Conservation (phyloP, 768 basidiomycete genomes). For the Zangia roseola region DNA sequence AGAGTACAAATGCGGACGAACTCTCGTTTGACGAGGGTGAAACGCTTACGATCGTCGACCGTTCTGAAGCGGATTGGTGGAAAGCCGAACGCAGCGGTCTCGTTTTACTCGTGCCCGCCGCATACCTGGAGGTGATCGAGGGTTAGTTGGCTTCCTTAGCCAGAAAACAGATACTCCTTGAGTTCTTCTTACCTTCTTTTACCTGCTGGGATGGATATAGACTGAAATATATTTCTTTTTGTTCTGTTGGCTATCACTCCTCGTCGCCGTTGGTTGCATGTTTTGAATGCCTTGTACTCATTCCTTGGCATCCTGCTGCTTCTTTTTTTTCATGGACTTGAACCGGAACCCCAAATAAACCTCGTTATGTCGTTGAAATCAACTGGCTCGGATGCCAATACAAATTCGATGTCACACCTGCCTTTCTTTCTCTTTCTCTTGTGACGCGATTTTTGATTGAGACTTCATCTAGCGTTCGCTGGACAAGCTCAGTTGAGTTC, state of each 20-base stretch:
- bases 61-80: conserved; percentile 90
- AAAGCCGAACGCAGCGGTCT: conserved; percentile 86
- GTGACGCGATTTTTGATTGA: conserved; percentile 10
- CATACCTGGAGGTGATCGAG: conserved; percentile 81
- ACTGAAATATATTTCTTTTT: conserved; percentile 73
- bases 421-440: conserved; percentile 2
- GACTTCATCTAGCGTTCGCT: not conserved
- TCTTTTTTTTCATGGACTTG: not conserved
- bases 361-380: conserved; percentile 4
- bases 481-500: not conserved
- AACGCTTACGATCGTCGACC: conserved; percentile 74
- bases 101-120: conserved; percentile 89
- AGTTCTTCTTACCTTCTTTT: conserved; percentile 51
- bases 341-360: conserved; percentile 7
- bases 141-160: conserved; percentile 72
- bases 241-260: conserved; percentile 40
- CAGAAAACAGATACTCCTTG: conserved; percentile 34
- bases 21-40: conserved; percentile 86
- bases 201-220: conserved; percentile 52
- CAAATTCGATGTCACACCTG: conserved; percentile 14
- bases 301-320: conserved; percentile 1
- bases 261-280: conserved; percentile 12
- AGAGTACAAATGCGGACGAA: conserved; percentile 70
- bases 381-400: conserved; percentile 9
- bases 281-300: conserved; percentile 12